A percentile compares a stretch with the other conserved stretches of the same genome.
Conservation (phyloP, 352 stramenopile species). For the Globisporangium cylindrosporum region DNA sequence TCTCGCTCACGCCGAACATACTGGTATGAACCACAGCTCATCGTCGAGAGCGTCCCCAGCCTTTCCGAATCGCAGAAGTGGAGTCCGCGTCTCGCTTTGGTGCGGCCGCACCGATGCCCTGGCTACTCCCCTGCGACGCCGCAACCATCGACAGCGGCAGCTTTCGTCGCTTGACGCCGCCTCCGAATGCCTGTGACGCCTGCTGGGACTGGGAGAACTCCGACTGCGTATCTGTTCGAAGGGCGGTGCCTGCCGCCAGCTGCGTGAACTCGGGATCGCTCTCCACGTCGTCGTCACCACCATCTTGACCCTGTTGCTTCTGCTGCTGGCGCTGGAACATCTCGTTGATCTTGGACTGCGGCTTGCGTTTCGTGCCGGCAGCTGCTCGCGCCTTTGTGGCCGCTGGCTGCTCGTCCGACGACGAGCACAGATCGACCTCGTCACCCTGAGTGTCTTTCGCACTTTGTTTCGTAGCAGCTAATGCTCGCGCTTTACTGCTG, state of each 20-base stretch:
- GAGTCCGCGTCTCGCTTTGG: constrained; percentile 14
- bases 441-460: constrained; percentile 8
- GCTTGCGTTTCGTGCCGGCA: constrained; percentile 23
- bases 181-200: constrained; percentile 20
- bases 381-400: constrained; percentile 10
- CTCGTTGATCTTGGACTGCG: constrained; percentile 58
- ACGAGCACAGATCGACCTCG: constrained; percentile 53
- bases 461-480: background rate
- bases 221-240: constrained; percentile 38
- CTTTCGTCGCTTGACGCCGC: constrained; percentile 44
- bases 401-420: constrained; percentile 23
- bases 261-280: constrained; percentile 68
- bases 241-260: constrained; percentile 23
- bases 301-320: constrained; percentile 8
- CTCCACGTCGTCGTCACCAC: constrained; percentile 58
- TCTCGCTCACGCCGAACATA: background rate
- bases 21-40: constrained; percentile 18
- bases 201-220: constrained; percentile 29
- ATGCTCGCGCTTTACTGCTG: constrained; percentile 17
- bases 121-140: constrained; percentile 42
- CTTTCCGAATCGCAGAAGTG: constrained; percentile 44
- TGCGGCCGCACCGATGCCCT: constrained; percentile 2
- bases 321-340: constrained; percentile 48
- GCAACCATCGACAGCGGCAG: constrained; percentile 68
- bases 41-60: constrained; percentile 62